Base-by-base conservation (phyloP, 306 rosid genomes). In the Quercus cerris region DNA sequence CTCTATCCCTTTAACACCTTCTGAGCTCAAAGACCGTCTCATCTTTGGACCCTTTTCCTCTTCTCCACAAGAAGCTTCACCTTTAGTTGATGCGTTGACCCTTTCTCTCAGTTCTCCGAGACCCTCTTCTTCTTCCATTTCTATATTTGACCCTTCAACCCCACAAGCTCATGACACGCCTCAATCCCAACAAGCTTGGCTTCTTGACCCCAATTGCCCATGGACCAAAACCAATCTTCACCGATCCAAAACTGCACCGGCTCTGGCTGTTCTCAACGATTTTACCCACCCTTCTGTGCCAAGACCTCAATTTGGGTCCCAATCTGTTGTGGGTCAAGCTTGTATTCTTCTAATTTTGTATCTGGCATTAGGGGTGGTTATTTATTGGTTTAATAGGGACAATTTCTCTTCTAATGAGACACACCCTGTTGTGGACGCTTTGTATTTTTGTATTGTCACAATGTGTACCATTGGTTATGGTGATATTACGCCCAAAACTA, bases 391-490 rank as follows among this genome's bases (percentile, higher is more conserved):
- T 64, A 93, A 91, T 86, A 89, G 89, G 33, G 83, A 89, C 68
- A 9, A 84, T 79, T 95, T 93, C 56, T 5, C 80, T 15, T 89
- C 86, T 0, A 19, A 22, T 2, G 94, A 95, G 81, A 95, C 99
- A 54, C 91, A 93, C 70, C 98, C 97, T 20, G 82, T 93, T 5
- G 99, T 95, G 11, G 98, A 95, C 82, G 99, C 96, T 9, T 74
- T 93, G 61, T 95, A 95, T 84, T 95, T 93, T 77, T 93, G 99
- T 76, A 90, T 95, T 77, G 99, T 93, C 11, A 95, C 99, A 41
- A 95, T 95, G 99, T 95, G 98, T 62, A 95, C 99, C 2, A 95
- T 95, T 70, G 99, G 99, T 0, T 95, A 95, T 71, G 98, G 99
- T 59, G 99, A 95, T 59, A 95, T 95, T 4, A 93, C 94, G 11